Percentiles rank a stretch among this genome's conserved stretches.
Conservation (phyloP, 805 yeast genomes). For the Candida maris region DNA sequence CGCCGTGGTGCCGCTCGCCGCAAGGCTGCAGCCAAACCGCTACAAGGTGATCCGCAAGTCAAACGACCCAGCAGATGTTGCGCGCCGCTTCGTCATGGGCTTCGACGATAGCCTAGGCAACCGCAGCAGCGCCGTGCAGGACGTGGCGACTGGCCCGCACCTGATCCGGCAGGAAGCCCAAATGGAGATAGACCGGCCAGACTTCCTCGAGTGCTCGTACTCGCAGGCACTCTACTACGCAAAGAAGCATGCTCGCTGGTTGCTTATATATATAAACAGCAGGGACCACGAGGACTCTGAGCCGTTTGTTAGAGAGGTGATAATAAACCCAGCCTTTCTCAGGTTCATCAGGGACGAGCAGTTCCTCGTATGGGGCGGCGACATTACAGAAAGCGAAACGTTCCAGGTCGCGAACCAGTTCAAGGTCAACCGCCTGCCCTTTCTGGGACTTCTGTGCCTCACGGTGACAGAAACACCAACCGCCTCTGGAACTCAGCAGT, state of each 20-base stretch:
- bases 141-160: conserved; percentile 3
- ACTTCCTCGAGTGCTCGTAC: conserved; percentile 71
- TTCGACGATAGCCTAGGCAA: conserved; percentile 34
- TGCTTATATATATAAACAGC: conserved; percentile 70
- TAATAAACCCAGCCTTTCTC: conserved; percentile 50
- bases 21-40: conserved; percentile 19
- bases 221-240: conserved; percentile 73
- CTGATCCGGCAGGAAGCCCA: conserved; percentile 12
- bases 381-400: conserved; percentile 76
- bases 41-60: conserved; percentile 19
- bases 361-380: conserved; percentile 82
- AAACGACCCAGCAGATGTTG: conserved; percentile 31
- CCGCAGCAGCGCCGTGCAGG: conserved; percentile 1
- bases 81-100: conserved; percentile 29
- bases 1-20: conserved; percentile 19
- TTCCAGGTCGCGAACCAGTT: conserved; percentile 77
- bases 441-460: conserved; percentile 69
- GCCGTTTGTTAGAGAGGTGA: conserved; percentile 49
- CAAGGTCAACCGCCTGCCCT: conserved; percentile 73
- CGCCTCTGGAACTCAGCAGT: conserved; percentile 50
- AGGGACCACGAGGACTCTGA: conserved; percentile 62
- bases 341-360: conserved; percentile 47
- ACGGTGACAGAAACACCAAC: conserved; percentile 55
- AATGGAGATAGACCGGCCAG: conserved; percentile 28
- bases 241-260: conserved; percentile 65